Evolutionary conservation across 2,329 filamentous ascomycete species (phyloP), one percentile per base, ranked within the genome.

Genomic region (Davidsoniella australis): DNA sequence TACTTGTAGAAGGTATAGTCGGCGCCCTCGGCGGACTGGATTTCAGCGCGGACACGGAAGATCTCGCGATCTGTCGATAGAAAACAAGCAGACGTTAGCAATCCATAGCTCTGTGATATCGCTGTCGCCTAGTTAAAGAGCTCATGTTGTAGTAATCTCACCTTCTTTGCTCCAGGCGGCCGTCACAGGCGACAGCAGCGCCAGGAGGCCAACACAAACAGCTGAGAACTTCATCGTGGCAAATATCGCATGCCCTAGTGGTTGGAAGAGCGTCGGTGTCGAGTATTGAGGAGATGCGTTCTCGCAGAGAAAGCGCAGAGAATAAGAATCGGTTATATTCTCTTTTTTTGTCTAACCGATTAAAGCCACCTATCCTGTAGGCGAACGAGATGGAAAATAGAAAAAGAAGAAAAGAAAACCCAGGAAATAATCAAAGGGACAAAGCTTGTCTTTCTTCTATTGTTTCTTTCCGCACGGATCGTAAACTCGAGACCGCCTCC

Each of bases 1-100:
- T 94, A 91, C 62, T 93, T 81, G 75, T 98, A 98, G 67, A 98
- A 98, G 58, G 85, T 91, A 53, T 85, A 74, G 51, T 91, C 87
- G 33, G 60, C 50, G 63, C 95, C 86, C 63, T 95, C 85, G 56
- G 78, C 70, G 41, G 76, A 67, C 53, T 75, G 68, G 50, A 98
- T 76, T 63, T 96, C 91, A 67, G 95, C 87, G 60, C 82, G 82
- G 54, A 98, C 73, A 58, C 87, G 84, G 70, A 98, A 98, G 68
- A 98, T 96, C 68, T 98, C 91, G 62, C 93, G 86, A 67, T 98
- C 91, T 93, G 59, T 7, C 12, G 5, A 16, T 33, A 4, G 8
- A 23, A 16, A 17, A n/a, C 3, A 46, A 36, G 14, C n/a, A 16
- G 16, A 14, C n/a, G 18, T 24, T 41, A 16, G 17, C 17, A 38